A percentile compares a stretch with the other conserved stretches of the same genome.
Evolutionary conservation across 192 early-diverging fungal species (phyloP).

Genomic region (Podila epigama): DNA sequence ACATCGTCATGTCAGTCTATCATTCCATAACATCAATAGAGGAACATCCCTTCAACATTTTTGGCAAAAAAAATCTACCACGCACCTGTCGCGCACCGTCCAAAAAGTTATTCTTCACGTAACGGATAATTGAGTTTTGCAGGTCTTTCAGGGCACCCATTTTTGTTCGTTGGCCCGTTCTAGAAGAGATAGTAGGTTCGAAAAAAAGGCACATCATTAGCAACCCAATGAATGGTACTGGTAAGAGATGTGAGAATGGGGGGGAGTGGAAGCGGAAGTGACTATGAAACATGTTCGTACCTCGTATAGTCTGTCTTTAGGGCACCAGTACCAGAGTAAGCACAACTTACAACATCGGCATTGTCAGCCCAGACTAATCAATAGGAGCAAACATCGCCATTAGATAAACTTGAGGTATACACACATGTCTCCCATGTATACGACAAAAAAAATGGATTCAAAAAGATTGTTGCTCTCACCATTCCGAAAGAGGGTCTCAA

Average conservation of each 20-base stretch:
- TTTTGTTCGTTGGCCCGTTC: slow-evolving; percentile 88
- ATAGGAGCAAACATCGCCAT: background rate
- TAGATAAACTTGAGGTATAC: background rate
- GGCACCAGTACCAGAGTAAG: slow-evolving; percentile 96
- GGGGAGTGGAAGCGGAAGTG: too few species aligned
- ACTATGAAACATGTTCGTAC: slow-evolving; percentile 14
- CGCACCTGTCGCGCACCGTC: slow-evolving; percentile 84
- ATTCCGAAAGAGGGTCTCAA: slow-evolving; percentile 83
- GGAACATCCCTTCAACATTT: too few species aligned
- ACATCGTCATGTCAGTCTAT: slow-evolving; percentile 12
- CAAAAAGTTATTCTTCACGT: slow-evolving; percentile 93
- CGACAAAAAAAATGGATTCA: background rate
- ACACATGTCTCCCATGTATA: background rate
- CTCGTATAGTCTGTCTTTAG: slow-evolving; percentile 99
- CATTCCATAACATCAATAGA: too few species aligned
- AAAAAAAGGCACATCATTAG: background rate
- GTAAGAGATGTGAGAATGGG: too few species aligned
- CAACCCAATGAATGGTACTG: too few species aligned
- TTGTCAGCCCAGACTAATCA: slow-evolving; percentile 93
- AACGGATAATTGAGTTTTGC: slow-evolving; percentile 82
- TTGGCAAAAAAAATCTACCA: too few species aligned
- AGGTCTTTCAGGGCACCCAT: slow-evolving; percentile 82
- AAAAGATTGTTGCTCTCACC: slow-evolving; percentile 48
- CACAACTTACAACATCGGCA: slow-evolving; percentile 88
- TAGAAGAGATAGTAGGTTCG: too few species aligned